These are phyloP conservation scores for Pneumocystis carinii DNA, from an alignment of 1,139 yeast genomes.

Conservation along the genomic window DNA sequence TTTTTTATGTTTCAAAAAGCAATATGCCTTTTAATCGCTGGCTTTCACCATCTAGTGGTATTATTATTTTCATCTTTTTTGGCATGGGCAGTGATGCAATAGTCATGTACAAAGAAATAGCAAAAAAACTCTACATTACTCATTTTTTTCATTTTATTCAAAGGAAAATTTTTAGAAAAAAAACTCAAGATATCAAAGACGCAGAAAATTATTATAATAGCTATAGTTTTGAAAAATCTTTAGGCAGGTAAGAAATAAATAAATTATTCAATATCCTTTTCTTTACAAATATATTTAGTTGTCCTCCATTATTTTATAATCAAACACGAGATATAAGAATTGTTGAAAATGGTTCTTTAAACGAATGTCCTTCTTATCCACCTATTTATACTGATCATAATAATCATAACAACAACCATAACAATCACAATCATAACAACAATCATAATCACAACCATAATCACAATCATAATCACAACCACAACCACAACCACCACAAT, in stretches of 20 bases:
- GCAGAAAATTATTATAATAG: neutral
- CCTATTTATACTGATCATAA: neutral
- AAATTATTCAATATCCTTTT: too few species aligned
- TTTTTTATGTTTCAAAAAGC: conserved; percentile 15
- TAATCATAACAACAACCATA: neutral
- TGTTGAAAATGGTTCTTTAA: neutral
- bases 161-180: neutral
- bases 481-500: too few species aligned
- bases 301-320: neutral
- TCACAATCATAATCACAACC: too few species aligned
- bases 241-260: neutral
- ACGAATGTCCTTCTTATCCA: neutral
- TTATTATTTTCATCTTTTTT: conserved; percentile 1
- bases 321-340: neutral
- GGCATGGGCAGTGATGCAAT: conserved; percentile 2
- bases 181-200: neutral
- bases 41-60: neutral
- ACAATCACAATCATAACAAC: too few species aligned
- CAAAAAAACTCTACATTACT: neutral
- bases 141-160: neutral
- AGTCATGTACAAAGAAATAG: neutral
- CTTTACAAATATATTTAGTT: neutral
- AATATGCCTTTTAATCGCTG: neutral
- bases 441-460: too few species aligned
- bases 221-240: neutral